Evolutionary conservation across 805 yeast genomes (phyloP), one percentile per base, ranked within the genome.

Genomic region (Clavispora asparagi): DNA sequence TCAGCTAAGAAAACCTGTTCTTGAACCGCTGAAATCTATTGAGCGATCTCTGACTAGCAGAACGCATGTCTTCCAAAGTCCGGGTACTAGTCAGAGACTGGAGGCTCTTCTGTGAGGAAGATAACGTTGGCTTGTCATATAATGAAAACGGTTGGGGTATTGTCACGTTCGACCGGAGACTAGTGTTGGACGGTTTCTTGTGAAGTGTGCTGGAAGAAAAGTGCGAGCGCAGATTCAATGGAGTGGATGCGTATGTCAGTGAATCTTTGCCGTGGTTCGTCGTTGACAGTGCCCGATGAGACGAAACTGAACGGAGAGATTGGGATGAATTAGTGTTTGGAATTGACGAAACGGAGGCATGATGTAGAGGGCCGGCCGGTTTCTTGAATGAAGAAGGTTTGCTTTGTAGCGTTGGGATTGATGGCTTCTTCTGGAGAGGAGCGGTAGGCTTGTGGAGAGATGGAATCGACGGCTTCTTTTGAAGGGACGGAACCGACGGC

Each of bases 91-190:
- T 8, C 23, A 52, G 41, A 33, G 31, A 31, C 12, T 46, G 49
- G 11, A 55, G 43, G 30, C 54, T 45, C 50, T 68, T 68, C 46
- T 67, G 72, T 4, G 69, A 63, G 39, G 71, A 66, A 8, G 75
- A 67, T 3, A 71, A 60, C 9, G 77, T 71, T 2, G 76, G 77
- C 51, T 65, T 63, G 50, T 64, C 59, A 45, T 56, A 56, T 26
- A 56, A 47, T 5, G 58, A 54, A 45, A 60, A 61, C 17, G 68
- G 67, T 41, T 62, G 54, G 10, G 68, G 67, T 8, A 59, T 48
- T 1, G 70, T 66, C 35, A 48, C 45, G 32, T 50, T 46, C n/a
- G 40, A 19, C 14, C 28, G 19, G 9, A 38, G 27, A 9, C 39
- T 28, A 8, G 39, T 30, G n/a, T n/a, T 39, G 19, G 41, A 37